Evolutionary conservation across 164 flowering plant species (phyloP).

Genomic region (Aristolochia californica): DNA sequence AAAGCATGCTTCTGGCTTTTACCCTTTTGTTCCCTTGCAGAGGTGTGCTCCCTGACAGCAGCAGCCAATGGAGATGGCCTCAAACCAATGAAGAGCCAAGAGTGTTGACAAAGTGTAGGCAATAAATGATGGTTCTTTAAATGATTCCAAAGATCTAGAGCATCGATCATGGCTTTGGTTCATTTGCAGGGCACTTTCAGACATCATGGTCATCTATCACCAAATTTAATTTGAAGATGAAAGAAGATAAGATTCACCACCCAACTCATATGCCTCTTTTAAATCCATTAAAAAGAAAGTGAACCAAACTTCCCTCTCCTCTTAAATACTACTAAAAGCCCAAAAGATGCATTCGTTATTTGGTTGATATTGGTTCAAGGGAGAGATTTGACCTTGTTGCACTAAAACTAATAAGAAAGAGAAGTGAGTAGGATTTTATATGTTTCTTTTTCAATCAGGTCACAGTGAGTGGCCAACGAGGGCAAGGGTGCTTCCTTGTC

Average conservation of each 20-base stretch:
- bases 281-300: background rate
- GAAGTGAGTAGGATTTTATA: too few species aligned
- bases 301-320: background rate
- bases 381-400: background rate
- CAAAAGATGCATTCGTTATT: background rate
- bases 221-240: background rate
- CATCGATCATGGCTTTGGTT: background rate
- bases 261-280: background rate
- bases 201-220: background rate
- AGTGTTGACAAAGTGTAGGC: background rate
- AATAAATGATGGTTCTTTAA: slow-evolving; percentile 6
- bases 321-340: background rate
- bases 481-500: too few species aligned
- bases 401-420: too few species aligned
- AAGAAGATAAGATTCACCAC: slow-evolving; percentile 8
- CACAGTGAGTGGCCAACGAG: too few species aligned
- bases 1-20: too few species aligned
- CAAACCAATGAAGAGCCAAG: too few species aligned
- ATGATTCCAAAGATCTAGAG: slow-evolving; percentile 5
- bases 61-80: too few species aligned
- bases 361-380: background rate
- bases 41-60: too few species aligned
- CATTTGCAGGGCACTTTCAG: slow-evolving; percentile 3
- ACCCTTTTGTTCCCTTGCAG: too few species aligned
- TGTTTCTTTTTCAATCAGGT: too few species aligned